Base-by-base conservation (phyloP, 2,329 filamentous ascomycete species). In the Leptographium lundbergii region DNA sequence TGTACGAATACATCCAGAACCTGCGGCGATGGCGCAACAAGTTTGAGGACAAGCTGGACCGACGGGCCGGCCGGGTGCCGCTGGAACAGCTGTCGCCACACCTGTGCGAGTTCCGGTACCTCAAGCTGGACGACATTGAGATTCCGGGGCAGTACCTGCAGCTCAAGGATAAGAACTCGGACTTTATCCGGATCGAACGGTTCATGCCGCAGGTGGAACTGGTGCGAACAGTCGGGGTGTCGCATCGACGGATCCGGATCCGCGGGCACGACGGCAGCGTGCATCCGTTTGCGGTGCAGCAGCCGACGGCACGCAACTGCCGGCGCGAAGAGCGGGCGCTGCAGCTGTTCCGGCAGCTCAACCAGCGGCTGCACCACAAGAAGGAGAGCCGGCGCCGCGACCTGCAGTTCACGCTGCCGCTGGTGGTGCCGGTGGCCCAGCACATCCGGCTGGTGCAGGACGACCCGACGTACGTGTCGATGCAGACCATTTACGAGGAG, bases 1-100 rank as follows among this genome's bases (percentile, higher is more conserved):
- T 99, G 91, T 88, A 88, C 69, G 91, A 96, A 70, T 99, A 99
- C 75, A 97, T 99, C 62, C 90, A 96, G 71, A 97, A 96, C 72
- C 78, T 99, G 57, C 87, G 94, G 53, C 88, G 86, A 65, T 99
- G 94, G 94, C 85, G 95, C 57, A 94, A 96, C 73, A 94, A 96
- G 70, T 96, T 99, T 66, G 94, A 97, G 70, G 91, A 97, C 75
- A 95, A 95, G 72, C 84, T 99, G 55, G 94, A 99, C 70, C 87
- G 91, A 24, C 83, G 94, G 56, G 78, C 85, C 47, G 81, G 85
- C 29, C 83, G 80, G 50, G 82, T 87, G 57, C 86, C 87, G 56
- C 78, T 99, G 11, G 94, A 99, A 71, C 80, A 80, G 32, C 95
- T 89, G 70, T 96, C 91, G 53, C 88, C 90, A 54, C 89, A 95